phyloP scores from a whole-genome alignment of 169 alveolate species.

The Fabrea salina region DNA sequence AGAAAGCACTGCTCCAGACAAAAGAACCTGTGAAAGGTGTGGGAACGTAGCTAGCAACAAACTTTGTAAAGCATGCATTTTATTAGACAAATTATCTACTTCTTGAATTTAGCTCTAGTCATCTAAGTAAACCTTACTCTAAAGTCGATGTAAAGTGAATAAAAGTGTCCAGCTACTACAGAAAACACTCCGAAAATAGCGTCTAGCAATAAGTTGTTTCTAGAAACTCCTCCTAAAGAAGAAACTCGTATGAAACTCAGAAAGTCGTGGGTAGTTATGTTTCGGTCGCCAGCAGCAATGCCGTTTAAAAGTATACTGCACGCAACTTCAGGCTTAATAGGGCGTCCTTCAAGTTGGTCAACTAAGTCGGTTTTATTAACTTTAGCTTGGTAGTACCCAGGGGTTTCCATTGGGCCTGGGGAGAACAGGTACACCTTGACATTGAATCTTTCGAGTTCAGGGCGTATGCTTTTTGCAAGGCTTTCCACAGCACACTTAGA shows the following conservation, averaged over 20 bases:
- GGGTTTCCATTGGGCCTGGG: slow-evolving; percentile 27
- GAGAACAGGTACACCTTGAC: neutral
- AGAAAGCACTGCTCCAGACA: slow-evolving; percentile 57
- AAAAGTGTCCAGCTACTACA: neutral
- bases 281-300: slow-evolving; percentile 1
- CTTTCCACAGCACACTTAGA: neutral
- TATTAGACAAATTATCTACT: slow-evolving; percentile 56
- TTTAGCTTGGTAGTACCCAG: neutral
- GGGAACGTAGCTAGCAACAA: slow-evolving; percentile 70
- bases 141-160: neutral
- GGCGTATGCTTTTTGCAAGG: neutral
- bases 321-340: neutral
- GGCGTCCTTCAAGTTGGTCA: slow-evolving; percentile 7
- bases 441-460: slow-evolving; percentile 4
- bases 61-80: slow-evolving; percentile 78
- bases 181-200: neutral
- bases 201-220: neutral
- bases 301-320: slow-evolving; percentile 6
- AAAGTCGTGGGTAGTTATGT: neutral
- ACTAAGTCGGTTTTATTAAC: neutral
- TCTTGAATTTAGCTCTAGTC: neutral
- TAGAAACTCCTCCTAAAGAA: slow-evolving; percentile 13
- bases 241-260: neutral
- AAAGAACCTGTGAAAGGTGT: slow-evolving; percentile 65
- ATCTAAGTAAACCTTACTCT: neutral